Evolutionary conservation across 2,329 filamentous ascomycete species (phyloP).

Genomic region (Colletotrichum chlorophyti): DNA sequence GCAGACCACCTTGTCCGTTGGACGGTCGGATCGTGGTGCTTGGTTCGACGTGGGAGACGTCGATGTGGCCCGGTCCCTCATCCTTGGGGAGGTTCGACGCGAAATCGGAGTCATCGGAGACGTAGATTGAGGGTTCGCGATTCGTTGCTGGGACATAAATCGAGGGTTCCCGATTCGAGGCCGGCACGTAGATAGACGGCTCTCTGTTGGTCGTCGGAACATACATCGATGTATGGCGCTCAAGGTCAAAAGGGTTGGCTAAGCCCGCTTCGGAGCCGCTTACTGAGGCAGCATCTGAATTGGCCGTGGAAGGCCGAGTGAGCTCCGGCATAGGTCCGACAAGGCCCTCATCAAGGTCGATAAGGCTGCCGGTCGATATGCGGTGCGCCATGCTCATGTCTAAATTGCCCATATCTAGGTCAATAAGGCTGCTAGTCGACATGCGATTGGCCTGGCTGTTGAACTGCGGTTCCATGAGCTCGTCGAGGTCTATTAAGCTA

Average conservation of each 20-base stretch:
- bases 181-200: constrained; percentile 63
- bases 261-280: constrained; percentile 62
- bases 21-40: constrained; percentile 20
- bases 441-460: constrained; percentile 40
- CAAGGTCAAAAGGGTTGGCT: constrained; percentile 67
- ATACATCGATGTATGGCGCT: constrained; percentile 67
- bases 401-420: constrained; percentile 57
- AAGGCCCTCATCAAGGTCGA: constrained; percentile 63
- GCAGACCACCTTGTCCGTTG: constrained; percentile 11
- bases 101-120: constrained; percentile 64
- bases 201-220: constrained; percentile 52
- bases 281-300: constrained; percentile 64
- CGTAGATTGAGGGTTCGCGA: constrained; percentile 66
- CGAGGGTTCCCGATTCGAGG: constrained; percentile 58
- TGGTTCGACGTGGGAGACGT: constrained; percentile 36
- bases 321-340: constrained; percentile 58
- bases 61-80: constrained; percentile 37
- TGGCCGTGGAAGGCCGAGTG: constrained; percentile 63
- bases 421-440: constrained; percentile 56
- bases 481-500: constrained; percentile 59
- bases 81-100: constrained; percentile 40
- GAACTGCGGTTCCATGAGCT: constrained; percentile 45
- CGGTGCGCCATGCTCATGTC: no score
- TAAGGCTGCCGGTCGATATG: constrained; percentile 52
- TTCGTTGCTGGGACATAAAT: constrained; percentile 60